Evolutionary conservation across 2,329 filamentous ascomycete species (phyloP), one percentile per base, ranked within the genome.

Genomic region (Aspergillus oerlinghausenensis): DNA sequence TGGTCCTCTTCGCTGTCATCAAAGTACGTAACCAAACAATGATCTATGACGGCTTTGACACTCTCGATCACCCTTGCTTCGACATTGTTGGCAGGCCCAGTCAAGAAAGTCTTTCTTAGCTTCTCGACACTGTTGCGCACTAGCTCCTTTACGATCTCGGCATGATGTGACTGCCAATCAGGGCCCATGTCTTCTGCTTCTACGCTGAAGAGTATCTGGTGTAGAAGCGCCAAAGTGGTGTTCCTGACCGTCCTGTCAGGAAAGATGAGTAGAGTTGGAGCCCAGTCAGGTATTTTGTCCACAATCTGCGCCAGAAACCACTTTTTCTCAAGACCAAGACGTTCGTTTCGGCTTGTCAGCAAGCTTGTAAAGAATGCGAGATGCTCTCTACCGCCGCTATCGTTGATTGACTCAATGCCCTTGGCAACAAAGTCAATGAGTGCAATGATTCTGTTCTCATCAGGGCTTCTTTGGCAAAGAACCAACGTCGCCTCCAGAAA

Each of bases 401-500:
- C 70, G 40, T 77, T 77, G 55, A 82, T 80, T 4, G 78, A 77
- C 5, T 78, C 75, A 17, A 81, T 72, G 23, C 79, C 77, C 51
- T 76, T 74, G 35, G 79, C 73, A 51, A 75, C 71, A 47, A 73
- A 74, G 48, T 73, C 71, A 45, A 78, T 71, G 42, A 80, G 60
- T 25, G 66, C 64, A 25, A 70, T 52, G 40, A 79, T 69, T 38
- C 71, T 68, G n/a, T 69, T 65, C 40, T 71, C 67, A 29, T 73
- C 68, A 8, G 70, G 68, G 47, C 72, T 70, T 52, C 64, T 63
- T 50, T 74, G 67, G 58, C 85, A 81, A 64, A 86, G 88, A 0
- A 77, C 68, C 32, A 79, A 66, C 3, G 83, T 82, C 17, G 80
- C 82, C n/a, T 81, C 79, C 19, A 90, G 75, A 63, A 81, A 88